Evolutionary conservation across 768 basidiomycete genomes (phyloP), one percentile per base, ranked within the genome.

Genomic region (Mycena chlorophos): DNA sequence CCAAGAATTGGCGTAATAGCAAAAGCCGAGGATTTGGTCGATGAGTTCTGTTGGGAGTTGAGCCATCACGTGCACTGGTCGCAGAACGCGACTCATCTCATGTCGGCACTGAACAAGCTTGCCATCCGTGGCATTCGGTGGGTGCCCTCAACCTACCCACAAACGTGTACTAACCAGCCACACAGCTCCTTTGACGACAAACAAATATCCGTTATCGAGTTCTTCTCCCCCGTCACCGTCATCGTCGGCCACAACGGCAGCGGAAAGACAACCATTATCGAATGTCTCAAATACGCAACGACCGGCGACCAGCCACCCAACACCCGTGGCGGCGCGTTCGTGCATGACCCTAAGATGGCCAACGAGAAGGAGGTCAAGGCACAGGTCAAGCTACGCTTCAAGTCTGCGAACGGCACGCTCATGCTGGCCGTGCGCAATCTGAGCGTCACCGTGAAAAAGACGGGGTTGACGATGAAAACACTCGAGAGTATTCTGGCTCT

Each of bases 351-450:
- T 1, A 97, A 97, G 79, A 96, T 99, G 86, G 97, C 97, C 5
- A 95, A 96, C 67, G 94, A 98, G 78, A 96, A 95, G 68, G 96
- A 98, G 68, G 96, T 99, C 64, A 98, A 96, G 73, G 97, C 97
- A 2, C 95, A 98, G 73, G 97, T 99, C 62, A 94, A 94, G 69
- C 76, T 99, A 31, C 84, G 96, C 20, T 99, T 99, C 72, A 78
- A 82, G 67, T 91, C 95, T 52, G 90, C 91, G 14, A 94, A 94
- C 64, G 85, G 89, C n/a, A 82, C 82, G 23, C 80, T 88, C 17
- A 98, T 98, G 94, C 77, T 94, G 34, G 94, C 88, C 50, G 86
- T 88, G 43, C 83, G 97, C 49, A 95, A 95, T 65, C 70, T 99
- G 60, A 92, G 91, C 53, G 95, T 99, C 8, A 91, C 92, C 0